Conservation (phyloP, 2,329 filamentous ascomycete species). For the Endoconidiophora laricicola region DNA sequence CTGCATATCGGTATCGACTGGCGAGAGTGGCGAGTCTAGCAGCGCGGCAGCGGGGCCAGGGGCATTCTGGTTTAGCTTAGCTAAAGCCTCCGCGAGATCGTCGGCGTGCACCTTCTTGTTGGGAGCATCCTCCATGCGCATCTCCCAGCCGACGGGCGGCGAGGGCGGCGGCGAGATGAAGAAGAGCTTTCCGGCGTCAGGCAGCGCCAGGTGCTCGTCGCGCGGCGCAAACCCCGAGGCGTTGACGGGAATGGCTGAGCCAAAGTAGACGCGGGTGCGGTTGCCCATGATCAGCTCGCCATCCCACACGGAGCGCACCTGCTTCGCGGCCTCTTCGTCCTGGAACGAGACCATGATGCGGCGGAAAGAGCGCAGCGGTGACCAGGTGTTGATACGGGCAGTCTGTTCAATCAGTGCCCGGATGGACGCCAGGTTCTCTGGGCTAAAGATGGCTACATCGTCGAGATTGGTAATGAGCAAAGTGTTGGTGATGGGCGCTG, state of each 20-base stretch:
- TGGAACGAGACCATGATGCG: conserved; percentile 69
- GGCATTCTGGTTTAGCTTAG: conserved; percentile 38
- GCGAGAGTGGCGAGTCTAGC: conserved; percentile 23
- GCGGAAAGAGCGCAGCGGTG: conserved; percentile 66
- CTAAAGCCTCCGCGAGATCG: conserved; percentile 49
- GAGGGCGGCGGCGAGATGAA: conserved; percentile 55
- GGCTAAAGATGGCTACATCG: conserved; percentile 55
- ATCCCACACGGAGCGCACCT: conserved; percentile 56
- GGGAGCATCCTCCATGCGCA: conserved; percentile 49
- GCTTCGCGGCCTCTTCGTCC: conserved; percentile 50
- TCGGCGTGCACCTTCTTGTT: conserved; percentile 55
- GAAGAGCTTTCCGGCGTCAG: conserved; percentile 54
- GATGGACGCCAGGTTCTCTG: conserved; percentile 57
- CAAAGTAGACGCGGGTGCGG: conserved; percentile 52
- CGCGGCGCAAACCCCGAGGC: conserved; percentile 17
- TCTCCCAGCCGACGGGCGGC: conserved; percentile 53
- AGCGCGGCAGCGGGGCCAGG: conserved; percentile 13
- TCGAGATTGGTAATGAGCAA: conserved; percentile 70
- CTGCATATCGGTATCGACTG: conserved; percentile 21
- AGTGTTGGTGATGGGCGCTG: conserved; percentile 67
- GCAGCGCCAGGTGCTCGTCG: conserved; percentile 45
- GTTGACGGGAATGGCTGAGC: conserved; percentile 41
- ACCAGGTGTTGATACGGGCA: conserved; percentile 61
- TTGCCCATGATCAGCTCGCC: conserved; percentile 57
- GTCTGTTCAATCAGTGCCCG: conserved; percentile 51